These are phyloP conservation scores for Boletus sp. DNA, from an alignment of 768 basidiomycete genomes.

Conservation along the genomic window DNA sequence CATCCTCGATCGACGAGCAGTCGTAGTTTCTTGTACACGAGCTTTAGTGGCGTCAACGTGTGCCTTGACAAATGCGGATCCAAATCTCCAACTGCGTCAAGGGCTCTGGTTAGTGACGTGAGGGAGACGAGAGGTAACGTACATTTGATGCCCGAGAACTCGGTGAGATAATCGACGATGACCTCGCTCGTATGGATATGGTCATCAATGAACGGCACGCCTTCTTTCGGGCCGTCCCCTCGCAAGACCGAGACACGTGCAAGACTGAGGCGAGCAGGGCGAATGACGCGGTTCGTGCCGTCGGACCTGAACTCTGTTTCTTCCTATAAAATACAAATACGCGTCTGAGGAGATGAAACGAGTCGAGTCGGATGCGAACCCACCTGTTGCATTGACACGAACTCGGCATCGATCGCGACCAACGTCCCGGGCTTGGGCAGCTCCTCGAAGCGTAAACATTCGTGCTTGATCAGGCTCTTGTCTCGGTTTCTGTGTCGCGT, in stretches of 20 bases:
- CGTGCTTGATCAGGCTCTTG: constrained; percentile 69
- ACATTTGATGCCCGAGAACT: constrained; percentile 96
- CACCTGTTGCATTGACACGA: constrained; percentile 95
- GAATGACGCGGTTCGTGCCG: constrained; percentile 87
- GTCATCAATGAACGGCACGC: constrained; percentile 94
- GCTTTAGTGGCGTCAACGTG: constrained; percentile 91
- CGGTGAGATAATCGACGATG: constrained; percentile 95
- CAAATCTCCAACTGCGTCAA: constrained; percentile 77
- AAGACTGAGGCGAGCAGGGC: constrained; percentile 87
- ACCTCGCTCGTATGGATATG: constrained; percentile 95
- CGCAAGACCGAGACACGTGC: constrained; percentile 94
- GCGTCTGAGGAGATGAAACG: background rate
- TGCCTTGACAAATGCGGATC: constrained; percentile 81
- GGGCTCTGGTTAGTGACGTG: background rate
- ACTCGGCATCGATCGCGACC: constrained; percentile 96
- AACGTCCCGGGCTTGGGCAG: constrained; percentile 83
- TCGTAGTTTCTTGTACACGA: constrained; percentile 98
- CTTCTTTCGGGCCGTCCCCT: constrained; percentile 77
- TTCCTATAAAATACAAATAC: constrained; percentile 51
- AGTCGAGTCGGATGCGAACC: background rate
- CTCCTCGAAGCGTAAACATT: constrained; percentile 68
- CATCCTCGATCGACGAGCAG: constrained; percentile 92
- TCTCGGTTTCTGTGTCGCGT: constrained; percentile 66
- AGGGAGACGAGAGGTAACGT: constrained; percentile 26
- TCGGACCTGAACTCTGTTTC: constrained; percentile 95